Conservation (phyloP, 371 early-diverging fungal species). For the Basidiobolus heterosporus region DNA sequence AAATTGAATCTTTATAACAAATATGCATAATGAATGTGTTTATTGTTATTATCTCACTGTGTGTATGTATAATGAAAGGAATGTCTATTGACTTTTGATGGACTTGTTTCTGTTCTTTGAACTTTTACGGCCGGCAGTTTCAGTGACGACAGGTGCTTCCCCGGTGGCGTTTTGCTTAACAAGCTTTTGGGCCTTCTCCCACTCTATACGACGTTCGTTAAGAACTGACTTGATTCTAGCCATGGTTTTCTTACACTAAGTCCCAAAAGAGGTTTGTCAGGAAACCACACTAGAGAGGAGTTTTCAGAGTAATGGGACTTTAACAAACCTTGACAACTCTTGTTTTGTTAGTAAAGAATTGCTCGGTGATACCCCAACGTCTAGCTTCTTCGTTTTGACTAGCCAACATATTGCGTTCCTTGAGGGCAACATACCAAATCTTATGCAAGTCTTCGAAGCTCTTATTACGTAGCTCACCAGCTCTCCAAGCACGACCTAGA, state of each 20-base stretch:
- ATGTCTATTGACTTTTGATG: no score
- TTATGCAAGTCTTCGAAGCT: slow-evolving; percentile 92
- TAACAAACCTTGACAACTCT: slow-evolving; percentile 51
- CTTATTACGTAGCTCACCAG: slow-evolving; percentile 76
- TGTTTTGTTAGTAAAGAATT: slow-evolving; percentile 51
- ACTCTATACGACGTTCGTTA: slow-evolving; percentile 66
- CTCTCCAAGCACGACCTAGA: slow-evolving; percentile 80
- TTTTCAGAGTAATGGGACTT: neutral
- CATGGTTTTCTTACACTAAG: slow-evolving; percentile 80
- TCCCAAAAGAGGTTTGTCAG: neutral
- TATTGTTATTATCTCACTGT: no score
- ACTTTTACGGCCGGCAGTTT: no score
- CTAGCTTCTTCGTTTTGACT: slow-evolving; percentile 72
- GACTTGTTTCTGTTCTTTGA: no score
- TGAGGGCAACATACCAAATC: slow-evolving; percentile 86
- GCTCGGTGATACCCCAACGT: slow-evolving; percentile 38
- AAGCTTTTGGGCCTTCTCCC: slow-evolving; percentile 28
- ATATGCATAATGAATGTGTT: no score
- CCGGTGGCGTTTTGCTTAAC: no score
- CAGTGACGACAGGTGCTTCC: no score
- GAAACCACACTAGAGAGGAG: neutral
- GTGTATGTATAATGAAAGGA: no score
- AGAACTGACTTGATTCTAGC: slow-evolving; percentile 81
- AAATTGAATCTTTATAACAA: no score
- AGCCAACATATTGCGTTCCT: slow-evolving; percentile 83